Conservation (phyloP, 768 basidiomycete genomes). For the Cantharellus cinnabarinus region DNA sequence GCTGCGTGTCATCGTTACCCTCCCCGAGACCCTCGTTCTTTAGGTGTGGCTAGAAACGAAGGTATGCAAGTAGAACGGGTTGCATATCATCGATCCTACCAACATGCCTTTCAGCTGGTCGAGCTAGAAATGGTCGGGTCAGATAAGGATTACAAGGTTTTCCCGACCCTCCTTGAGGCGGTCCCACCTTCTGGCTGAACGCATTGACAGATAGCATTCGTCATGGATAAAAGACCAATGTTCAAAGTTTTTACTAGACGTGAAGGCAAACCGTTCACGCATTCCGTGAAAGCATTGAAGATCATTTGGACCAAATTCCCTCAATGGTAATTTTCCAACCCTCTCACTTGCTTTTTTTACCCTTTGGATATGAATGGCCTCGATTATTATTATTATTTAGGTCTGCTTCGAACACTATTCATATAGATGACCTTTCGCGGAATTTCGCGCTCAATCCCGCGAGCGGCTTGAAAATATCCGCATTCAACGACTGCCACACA, state of each 20-base stretch:
- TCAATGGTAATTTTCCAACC: constrained; percentile 33
- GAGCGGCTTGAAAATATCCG: constrained; percentile 64
- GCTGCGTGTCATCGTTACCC: background rate
- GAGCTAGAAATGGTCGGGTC: constrained; percentile 72
- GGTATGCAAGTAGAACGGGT: background rate
- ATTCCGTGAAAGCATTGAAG: constrained; percentile 62
- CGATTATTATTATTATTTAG: constrained; percentile 16
- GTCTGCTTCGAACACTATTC: constrained; percentile 54
- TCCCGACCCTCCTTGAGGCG: background rate
- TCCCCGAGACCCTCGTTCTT: background rate
- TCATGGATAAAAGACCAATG: constrained; percentile 76
- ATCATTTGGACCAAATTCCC: constrained; percentile 81
- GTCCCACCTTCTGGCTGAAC: background rate
- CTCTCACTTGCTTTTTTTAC: background rate
- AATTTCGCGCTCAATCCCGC: constrained; percentile 78
- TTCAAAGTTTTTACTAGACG: constrained; percentile 66
- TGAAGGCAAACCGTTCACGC: constrained; percentile 54
- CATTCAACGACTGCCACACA: constrained; percentile 65
- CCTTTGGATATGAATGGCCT: constrained; percentile 1
- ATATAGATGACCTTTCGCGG: constrained; percentile 71
- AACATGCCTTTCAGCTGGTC: constrained; percentile 39
- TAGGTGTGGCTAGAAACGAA: constrained; percentile 8
- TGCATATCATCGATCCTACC: constrained; percentile 19
- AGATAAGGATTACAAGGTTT: constrained; percentile 45
- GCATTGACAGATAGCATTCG: constrained; percentile 21